Percentiles rank a stretch among this genome's conserved stretches.
Conservation (phyloP, 2,329 filamentous ascomycete genomes). For the Albifimbria verrucaria region DNA sequence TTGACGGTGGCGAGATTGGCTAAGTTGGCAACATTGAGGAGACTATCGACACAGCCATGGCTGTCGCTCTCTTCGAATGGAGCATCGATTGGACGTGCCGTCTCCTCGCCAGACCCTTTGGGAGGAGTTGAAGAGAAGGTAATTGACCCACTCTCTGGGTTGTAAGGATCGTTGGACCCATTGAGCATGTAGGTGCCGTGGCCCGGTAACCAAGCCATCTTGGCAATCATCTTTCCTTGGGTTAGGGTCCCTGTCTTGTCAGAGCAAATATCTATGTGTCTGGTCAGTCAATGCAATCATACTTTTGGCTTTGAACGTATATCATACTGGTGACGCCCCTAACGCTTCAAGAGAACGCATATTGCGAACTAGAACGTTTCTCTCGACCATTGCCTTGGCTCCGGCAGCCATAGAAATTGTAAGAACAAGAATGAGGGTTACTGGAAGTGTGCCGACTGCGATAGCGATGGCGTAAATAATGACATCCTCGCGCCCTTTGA, state of each 20-base stretch:
- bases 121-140: slow-evolving; percentile 11
- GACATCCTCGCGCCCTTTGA: slow-evolving; percentile 28
- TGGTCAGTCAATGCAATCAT: no score
- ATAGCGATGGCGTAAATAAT: slow-evolving; percentile 36
- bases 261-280: slow-evolving; percentile 23
- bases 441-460: slow-evolving; percentile 42
- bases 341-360: slow-evolving; percentile 45
- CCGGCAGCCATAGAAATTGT: slow-evolving; percentile 53
- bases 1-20: slow-evolving; percentile 60
- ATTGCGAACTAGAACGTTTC: slow-evolving; percentile 46
- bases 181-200: slow-evolving; percentile 30
- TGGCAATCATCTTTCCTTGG: slow-evolving; percentile 25
- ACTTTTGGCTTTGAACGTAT: not conserved
- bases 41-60: slow-evolving; percentile 41
- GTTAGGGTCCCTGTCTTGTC: slow-evolving; percentile 31
- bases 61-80: slow-evolving; percentile 35
- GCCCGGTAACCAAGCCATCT: slow-evolving; percentile 25
- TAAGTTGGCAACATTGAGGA: slow-evolving; percentile 55
- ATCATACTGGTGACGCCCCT: slow-evolving; percentile 45
- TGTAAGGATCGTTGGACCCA: slow-evolving; percentile 24
- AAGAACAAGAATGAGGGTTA: slow-evolving; percentile 43
- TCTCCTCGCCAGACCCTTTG: slow-evolving; percentile 8
- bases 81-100: slow-evolving; percentile 11
- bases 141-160: slow-evolving; percentile 17
- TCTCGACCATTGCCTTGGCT: slow-evolving; percentile 43